Evolutionary conservation across 345 rosid genomes (phyloP).

Genomic region (Gossypium mustelinum): DNA sequence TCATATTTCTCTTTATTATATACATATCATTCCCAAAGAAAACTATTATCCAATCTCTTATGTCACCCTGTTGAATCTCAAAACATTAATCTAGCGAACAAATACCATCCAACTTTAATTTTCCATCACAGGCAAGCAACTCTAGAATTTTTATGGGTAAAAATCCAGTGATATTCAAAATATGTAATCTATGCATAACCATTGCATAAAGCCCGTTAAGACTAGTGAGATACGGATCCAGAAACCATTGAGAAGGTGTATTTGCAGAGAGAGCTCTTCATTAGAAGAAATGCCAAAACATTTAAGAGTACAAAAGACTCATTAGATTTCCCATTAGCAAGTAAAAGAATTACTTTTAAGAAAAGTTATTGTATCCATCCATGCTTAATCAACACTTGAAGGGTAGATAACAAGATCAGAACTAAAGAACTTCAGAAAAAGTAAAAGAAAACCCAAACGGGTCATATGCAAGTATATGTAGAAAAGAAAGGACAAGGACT

Average conservation of each 20-base stretch:
- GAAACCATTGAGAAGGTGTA: background rate
- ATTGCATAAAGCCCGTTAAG: background rate
- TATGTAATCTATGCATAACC: background rate
- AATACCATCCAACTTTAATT: constrained; percentile 4
- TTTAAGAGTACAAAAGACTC: background rate
- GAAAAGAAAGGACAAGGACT: background rate
- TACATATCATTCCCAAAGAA: too few relatives aligned
- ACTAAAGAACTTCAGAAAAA: background rate
- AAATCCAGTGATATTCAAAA: background rate
- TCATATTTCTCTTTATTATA: background rate
- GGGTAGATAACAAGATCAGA: background rate
- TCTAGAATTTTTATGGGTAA: background rate
- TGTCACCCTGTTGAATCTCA: background rate
- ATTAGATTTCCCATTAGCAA: background rate
- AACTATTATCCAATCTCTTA: background rate
- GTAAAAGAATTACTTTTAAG: background rate
- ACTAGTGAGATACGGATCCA: background rate
- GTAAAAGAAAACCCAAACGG: background rate
- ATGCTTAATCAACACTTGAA: background rate
- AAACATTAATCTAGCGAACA: background rate
- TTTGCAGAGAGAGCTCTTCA: background rate
- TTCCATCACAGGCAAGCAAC: background rate
- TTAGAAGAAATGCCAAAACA: constrained; percentile 1
- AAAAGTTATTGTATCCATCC: background rate
- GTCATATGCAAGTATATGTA: background rate